Percentiles rank a stretch among this genome's conserved stretches.
phyloP scores from a whole-genome alignment of 2,329 filamentous ascomycete genomes.

The Cercospora sojina region DNA sequence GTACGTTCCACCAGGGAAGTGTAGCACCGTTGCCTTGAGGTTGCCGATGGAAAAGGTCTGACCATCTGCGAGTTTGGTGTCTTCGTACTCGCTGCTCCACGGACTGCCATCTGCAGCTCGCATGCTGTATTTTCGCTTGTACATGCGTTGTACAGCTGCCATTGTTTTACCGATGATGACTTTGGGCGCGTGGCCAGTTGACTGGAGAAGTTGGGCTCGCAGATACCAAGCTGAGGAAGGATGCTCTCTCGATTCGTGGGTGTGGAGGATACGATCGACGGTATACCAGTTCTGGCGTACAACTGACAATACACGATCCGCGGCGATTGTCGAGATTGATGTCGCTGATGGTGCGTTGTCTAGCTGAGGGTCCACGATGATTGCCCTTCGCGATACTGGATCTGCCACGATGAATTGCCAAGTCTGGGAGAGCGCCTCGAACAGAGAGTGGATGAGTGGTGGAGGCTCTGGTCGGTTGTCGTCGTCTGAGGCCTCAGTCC shows the following conservation, averaged over 20 bases:
- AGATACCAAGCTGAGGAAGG: constrained; percentile 29
- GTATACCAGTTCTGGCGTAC: constrained; percentile 23
- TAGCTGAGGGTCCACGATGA: constrained; percentile 63
- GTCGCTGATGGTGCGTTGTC: constrained; percentile 48
- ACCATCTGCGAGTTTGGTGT: constrained; percentile 20
- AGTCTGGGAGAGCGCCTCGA: constrained; percentile 50
- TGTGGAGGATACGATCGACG: constrained; percentile 28
- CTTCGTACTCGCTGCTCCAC: constrained; percentile 22
- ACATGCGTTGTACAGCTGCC: constrained; percentile 25
- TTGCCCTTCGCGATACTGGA: constrained; percentile 48
- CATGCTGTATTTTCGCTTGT: constrained; percentile 28
- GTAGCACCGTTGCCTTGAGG: constrained; percentile 21
- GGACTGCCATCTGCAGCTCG: constrained; percentile 15
- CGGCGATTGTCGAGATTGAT: constrained; percentile 26
- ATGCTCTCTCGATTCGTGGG: constrained; percentile 23
- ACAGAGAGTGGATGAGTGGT: constrained; percentile 34
- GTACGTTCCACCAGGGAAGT: constrained; percentile 21
- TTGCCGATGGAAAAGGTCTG: constrained; percentile 24
- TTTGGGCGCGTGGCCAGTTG: constrained; percentile 21
- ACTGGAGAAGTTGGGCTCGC: constrained; percentile 24
- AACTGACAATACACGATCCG: constrained; percentile 24
- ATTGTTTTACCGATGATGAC: constrained; percentile 22
- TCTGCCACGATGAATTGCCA: constrained; percentile 64
- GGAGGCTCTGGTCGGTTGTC: constrained; percentile 19
- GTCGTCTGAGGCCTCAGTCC: constrained; percentile 8